Conservation (phyloP, 768 basidiomycete genomes). For the Scleroderma bovista region DNA sequence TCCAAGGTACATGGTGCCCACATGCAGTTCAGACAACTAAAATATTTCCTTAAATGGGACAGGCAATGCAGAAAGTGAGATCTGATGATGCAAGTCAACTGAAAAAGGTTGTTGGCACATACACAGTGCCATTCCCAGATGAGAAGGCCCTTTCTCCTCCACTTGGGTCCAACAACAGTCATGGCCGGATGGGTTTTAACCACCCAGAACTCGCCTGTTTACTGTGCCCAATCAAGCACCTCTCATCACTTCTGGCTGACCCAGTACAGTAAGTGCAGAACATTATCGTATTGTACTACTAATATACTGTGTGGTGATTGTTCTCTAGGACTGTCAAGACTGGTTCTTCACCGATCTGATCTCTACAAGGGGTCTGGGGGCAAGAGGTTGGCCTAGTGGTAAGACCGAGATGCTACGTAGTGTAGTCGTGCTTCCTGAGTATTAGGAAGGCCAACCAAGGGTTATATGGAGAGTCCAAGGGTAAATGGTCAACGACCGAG, state of each 20-base stretch:
- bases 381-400: too few relatives aligned
- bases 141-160: background rate
- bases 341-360: too few relatives aligned
- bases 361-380: too few relatives aligned
- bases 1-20: background rate
- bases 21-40: background rate
- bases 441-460: too few relatives aligned
- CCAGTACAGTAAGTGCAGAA: background rate
- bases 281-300: background rate
- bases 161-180: background rate
- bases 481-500: too few relatives aligned
- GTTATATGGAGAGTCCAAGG: too few relatives aligned
- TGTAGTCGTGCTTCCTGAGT: too few relatives aligned
- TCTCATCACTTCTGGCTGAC: background rate
- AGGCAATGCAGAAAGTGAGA: background rate
- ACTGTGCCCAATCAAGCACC: background rate
- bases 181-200: slow-evolving; percentile 1
- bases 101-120: background rate
- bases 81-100: background rate
- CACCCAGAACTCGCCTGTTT: background rate
- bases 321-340: too few relatives aligned
- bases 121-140: background rate
- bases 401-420: too few relatives aligned
- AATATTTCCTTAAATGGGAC: background rate
- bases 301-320: too few relatives aligned